A percentile compares a stretch with the other conserved stretches of the same genome.
These are phyloP conservation scores for Gonapodya prolifera DNA, from an alignment of 192 early-diverging fungal species.

Conservation along the genomic window DNA sequence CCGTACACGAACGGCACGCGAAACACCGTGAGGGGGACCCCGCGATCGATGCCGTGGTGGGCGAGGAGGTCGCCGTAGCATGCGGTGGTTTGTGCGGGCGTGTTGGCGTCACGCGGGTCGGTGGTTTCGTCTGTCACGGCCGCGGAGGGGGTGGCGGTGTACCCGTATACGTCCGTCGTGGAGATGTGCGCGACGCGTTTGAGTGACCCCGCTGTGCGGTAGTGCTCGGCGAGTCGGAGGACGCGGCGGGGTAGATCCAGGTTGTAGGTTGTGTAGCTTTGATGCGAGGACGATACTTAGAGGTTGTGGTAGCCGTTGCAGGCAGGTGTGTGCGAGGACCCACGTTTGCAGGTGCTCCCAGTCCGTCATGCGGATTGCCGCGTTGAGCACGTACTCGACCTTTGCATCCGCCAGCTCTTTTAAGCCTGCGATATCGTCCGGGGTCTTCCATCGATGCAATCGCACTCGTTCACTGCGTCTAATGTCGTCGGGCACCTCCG, in stretches of 20 bases:
- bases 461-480: background rate
- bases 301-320: background rate
- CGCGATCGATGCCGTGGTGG: background rate
- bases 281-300: background rate
- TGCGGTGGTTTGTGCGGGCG: background rate
- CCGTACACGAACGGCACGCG: background rate
- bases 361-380: background rate
- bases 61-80: background rate
- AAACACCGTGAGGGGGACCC: background rate
- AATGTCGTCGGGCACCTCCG: background rate
- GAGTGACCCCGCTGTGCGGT: background rate
- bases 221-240: background rate
- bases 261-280: background rate
- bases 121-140: background rate
- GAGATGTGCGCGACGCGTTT: background rate
- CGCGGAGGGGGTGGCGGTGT: background rate
- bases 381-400: background rate
- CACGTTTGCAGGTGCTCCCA: background rate
- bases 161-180: background rate
- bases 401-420: background rate
- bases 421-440: background rate
- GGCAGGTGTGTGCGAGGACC: background rate
- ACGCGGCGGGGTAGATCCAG: background rate
- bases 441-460: background rate
- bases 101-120: background rate